Percentiles rank a stretch among this genome's conserved stretches.
phyloP scores from a whole-genome alignment of 169 alveolate species.

The Cryptosporidium bovis region DNA sequence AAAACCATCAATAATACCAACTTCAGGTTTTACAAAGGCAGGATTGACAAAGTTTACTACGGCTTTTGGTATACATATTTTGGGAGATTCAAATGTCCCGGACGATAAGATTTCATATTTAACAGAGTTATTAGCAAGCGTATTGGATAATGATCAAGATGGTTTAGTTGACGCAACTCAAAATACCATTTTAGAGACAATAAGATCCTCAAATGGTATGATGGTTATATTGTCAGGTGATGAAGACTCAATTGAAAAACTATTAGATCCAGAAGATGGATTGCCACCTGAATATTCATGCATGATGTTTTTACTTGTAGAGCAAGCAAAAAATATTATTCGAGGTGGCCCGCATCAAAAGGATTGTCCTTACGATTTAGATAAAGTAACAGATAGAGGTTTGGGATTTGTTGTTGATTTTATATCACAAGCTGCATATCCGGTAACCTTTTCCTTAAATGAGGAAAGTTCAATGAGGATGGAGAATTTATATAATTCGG shows the following conservation, averaged over 20 bases:
- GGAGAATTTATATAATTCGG: conserved; percentile 69
- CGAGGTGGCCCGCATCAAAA: conserved; percentile 74
- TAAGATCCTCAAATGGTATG: conserved; percentile 61
- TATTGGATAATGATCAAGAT: conserved; percentile 71
- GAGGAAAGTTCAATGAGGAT: conserved; percentile 74
- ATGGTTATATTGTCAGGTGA: conserved; percentile 65
- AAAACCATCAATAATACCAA: conserved; percentile 64
- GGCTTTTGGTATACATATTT: conserved; percentile 56
- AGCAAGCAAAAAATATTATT: conserved; percentile 67
- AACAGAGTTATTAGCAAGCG: conserved; percentile 67
- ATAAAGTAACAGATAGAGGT: conserved; percentile 42
- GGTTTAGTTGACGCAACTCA: conserved; percentile 73
- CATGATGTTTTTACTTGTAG: conserved; percentile 71
- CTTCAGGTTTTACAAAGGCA: conserved; percentile 69
- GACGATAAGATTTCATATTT: conserved; percentile 59
- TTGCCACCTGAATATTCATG: conserved; percentile 71
- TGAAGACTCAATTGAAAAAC: conserved; percentile 53
- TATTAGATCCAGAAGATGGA: conserved; percentile 52
- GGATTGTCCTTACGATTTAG: conserved; percentile 64
- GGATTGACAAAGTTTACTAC: conserved; percentile 65
- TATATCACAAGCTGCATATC: conserved; percentile 73
- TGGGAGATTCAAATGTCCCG: conserved; percentile 46
- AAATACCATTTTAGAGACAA: conserved; percentile 65
- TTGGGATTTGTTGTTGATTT: conserved; percentile 67
- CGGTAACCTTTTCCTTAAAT: conserved; percentile 68